Evolutionary conservation across 345 rosid genomes (phyloP).

Genomic region (Eucalyptus pauciflora): DNA sequence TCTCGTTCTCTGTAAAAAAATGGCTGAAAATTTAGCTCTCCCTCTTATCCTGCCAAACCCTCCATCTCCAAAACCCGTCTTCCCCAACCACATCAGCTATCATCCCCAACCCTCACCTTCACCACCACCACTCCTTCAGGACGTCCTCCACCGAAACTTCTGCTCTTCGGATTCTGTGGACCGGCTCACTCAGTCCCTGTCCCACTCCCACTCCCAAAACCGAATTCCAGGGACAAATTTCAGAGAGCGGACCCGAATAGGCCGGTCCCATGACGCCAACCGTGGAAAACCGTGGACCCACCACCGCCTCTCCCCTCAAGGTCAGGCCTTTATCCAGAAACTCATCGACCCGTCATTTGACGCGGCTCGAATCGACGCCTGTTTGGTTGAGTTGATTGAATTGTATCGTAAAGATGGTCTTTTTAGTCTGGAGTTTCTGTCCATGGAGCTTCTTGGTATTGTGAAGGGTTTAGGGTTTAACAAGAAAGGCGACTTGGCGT

Average conservation of each 20-base stretch:
- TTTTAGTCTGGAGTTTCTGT: conserved; percentile 1
- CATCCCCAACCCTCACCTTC: background rate
- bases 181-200: background rate
- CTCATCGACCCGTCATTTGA: conserved; percentile 48
- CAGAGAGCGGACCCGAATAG: conserved; percentile 49
- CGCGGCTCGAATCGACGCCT: conserved; percentile 16
- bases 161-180: background rate
- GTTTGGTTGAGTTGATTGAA: conserved; percentile 26
- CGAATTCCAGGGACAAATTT: background rate
- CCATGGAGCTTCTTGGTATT: conserved; percentile 49
- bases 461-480: conserved; percentile 71
- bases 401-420: conserved; percentile 12
- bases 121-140: conserved; percentile 11
- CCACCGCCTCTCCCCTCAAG: conserved; percentile 50
- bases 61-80: conserved; percentile 36
- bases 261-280: conserved; percentile 53
- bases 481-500: conserved; percentile 53
- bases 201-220: background rate
- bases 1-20: background rate
- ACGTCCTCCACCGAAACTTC: conserved; percentile 12
- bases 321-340: conserved; percentile 46
- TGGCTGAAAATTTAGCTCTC: conserved; percentile 70
- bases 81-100: conserved; percentile 18
- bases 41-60: conserved; percentile 64
- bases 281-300: conserved; percentile 75